Evolutionary conservation across 2,329 filamentous ascomycete genomes (phyloP).

Genomic region (Helicocarpus griseus): DNA sequence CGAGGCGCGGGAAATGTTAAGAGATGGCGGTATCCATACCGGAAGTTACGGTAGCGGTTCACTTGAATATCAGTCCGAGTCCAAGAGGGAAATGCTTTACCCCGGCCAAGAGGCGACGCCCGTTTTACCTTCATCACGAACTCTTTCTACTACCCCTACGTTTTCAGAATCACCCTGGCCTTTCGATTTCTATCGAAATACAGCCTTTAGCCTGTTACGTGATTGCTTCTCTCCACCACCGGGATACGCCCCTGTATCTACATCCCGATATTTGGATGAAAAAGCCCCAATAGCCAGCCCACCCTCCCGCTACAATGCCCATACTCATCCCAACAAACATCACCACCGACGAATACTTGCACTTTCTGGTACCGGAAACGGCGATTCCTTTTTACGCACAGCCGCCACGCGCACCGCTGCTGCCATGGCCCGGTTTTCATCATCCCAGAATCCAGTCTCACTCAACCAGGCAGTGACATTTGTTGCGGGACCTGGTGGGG

Average conservation of each 20-base stretch:
- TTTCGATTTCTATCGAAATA: neutral
- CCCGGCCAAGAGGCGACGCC: neutral
- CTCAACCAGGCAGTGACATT: conserved; percentile 51
- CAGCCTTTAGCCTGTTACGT: neutral
- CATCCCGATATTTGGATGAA: neutral
- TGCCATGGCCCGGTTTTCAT: conserved; percentile 59
- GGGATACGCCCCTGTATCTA: conserved; percentile 9
- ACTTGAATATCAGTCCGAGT: neutral
- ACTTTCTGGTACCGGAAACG: conserved; percentile 75
- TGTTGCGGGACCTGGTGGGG: conserved; percentile 61
- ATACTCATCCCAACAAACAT: neutral
- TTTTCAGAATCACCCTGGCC: neutral
- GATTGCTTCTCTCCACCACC: conserved; percentile 1
- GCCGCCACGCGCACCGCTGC: conserved; percentile 62
- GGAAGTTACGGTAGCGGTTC: too few species aligned
- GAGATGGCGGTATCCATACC: neutral
- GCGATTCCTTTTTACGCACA: conserved; percentile 72
- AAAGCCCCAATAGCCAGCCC: neutral
- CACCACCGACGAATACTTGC: conserved; percentile 37
- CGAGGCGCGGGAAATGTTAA: conserved; percentile 14
- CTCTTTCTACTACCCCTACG: neutral
- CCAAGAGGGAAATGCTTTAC: neutral
- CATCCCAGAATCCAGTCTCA: conserved; percentile 25
- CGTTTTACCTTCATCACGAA: neutral
- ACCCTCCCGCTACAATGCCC: neutral